Percentiles rank a stretch among this genome's conserved stretches.
phyloP scores from a whole-genome alignment of 371 early-diverging fungal genomes.

The Choanephora cucurbitarum region DNA sequence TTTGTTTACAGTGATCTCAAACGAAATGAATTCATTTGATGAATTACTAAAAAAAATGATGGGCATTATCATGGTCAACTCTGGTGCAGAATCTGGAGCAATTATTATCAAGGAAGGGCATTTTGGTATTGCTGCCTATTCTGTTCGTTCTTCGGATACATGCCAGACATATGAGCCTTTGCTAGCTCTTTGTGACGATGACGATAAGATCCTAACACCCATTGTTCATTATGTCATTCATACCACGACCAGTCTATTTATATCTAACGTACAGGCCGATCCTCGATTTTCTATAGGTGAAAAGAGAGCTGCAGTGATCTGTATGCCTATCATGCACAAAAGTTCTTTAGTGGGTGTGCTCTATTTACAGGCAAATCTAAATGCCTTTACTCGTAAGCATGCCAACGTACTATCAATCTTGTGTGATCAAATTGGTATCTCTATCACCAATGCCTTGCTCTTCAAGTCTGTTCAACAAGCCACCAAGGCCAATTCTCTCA shows the following conservation, averaged over 20 bases:
- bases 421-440: constrained; percentile 65
- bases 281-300: constrained; percentile 40
- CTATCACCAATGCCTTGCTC: constrained; percentile 59
- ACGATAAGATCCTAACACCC: constrained; percentile 33
- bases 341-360: constrained; percentile 54
- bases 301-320: constrained; percentile 48
- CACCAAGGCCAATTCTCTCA: constrained; percentile 37
- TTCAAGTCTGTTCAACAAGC: constrained; percentile 53
- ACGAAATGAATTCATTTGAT: constrained; percentile 53
- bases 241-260: constrained; percentile 39
- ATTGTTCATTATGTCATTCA: constrained; percentile 49
- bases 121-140: constrained; percentile 47
- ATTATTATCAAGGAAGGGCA: constrained; percentile 49
- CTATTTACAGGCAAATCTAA: constrained; percentile 57
- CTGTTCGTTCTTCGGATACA: constrained; percentile 23
- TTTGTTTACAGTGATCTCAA: constrained; percentile 36
- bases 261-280: constrained; percentile 43
- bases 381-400: constrained; percentile 56
- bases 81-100: constrained; percentile 45
- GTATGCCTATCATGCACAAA: constrained; percentile 61
- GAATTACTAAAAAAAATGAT: constrained; percentile 49
- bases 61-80: constrained; percentile 47
- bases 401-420: constrained; percentile 56
- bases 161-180: constrained; percentile 47
- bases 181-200: constrained; percentile 37